Conservation (phyloP, 2,329 filamentous ascomycete genomes). For the Claviceps pusilla region DNA sequence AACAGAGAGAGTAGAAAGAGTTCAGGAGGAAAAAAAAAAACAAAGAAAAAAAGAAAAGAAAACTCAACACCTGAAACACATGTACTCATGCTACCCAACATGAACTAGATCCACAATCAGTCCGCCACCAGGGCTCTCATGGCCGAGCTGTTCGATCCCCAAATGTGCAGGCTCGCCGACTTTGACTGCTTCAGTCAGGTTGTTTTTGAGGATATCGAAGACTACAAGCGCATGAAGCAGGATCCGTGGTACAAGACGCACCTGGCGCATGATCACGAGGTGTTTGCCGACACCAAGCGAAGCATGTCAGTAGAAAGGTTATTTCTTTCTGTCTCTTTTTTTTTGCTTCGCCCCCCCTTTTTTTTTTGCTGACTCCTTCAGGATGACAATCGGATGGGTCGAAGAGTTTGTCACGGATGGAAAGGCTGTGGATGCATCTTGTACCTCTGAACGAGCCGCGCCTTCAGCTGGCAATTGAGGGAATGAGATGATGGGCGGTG, state of each 20-base stretch:
- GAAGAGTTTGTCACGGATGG: slow-evolving; percentile 26
- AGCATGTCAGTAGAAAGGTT: slow-evolving; percentile 14
- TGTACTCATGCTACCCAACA: no score
- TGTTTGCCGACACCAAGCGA: slow-evolving; percentile 33
- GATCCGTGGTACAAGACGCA: slow-evolving; percentile 34
- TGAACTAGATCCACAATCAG: slow-evolving; percentile 25
- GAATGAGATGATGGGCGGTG: background rate
- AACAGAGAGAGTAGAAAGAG: no score
- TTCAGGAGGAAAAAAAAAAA: no score
- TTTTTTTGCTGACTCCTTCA: background rate
- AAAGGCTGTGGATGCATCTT: slow-evolving; percentile 11
- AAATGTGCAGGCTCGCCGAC: slow-evolving; percentile 32
- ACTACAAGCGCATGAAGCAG: slow-evolving; percentile 32
- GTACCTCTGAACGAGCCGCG: background rate
- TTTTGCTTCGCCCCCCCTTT: background rate
- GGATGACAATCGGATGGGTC: slow-evolving; percentile 34
- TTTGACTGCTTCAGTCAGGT: slow-evolving; percentile 36
- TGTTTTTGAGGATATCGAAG: slow-evolving; percentile 27
- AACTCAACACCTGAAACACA: no score
- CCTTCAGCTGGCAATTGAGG: background rate
- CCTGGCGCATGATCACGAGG: slow-evolving; percentile 29
- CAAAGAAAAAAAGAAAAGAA: no score
- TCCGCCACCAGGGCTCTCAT: slow-evolving; percentile 18
- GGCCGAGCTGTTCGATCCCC: slow-evolving; percentile 24
- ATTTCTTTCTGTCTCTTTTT: background rate